Evolutionary conservation across 768 basidiomycete genomes (phyloP), one percentile per base, ranked within the genome.

Genomic region (Epithele typhae): DNA sequence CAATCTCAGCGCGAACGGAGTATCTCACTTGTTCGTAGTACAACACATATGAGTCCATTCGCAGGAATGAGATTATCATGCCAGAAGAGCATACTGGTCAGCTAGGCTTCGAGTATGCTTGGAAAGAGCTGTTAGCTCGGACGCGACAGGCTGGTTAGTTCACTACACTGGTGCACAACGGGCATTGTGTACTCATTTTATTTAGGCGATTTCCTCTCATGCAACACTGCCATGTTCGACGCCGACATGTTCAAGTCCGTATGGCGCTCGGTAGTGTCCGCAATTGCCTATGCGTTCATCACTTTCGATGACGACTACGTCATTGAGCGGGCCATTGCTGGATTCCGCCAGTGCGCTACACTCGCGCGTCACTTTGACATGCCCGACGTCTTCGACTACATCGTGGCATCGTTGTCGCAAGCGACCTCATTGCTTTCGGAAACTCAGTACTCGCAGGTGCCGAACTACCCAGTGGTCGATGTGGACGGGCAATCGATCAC

Each of bases 61-160:
- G 88, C 43, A 93, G 88, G 66, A 75, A 83, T 35, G 96, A 99
- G 68, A 97, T 99, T 45, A 77, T 98, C 40, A 87, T 99, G 82
- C 95, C 96, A 0, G 93, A 97, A 66, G 96, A 99, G 57, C 96
- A 99, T 59, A 88, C 84, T 8, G 96, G 95, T 2, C 91, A 92
- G 60, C 77, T 95, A 37, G 96, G 96, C 8, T 99, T 99, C 62
- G 96, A 98, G 57, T 96, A 95, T 63, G 95, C 96, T 15, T 99
- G 96, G 96, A 97, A 96, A 63, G 93, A 97, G 56, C 72, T 99
- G 9, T 75, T 97, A 30, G 67, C 83, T 25, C 79, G 96, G 25
- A 82, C 93, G 37, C 76, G 82, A 46, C 82, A 82, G 61, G 81
- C 91, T 50, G 91, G 92, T 87, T 49, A 35, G 76, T 59, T 8